Conservation (phyloP, 768 basidiomycete species). For the Auricularia heimuer region DNA sequence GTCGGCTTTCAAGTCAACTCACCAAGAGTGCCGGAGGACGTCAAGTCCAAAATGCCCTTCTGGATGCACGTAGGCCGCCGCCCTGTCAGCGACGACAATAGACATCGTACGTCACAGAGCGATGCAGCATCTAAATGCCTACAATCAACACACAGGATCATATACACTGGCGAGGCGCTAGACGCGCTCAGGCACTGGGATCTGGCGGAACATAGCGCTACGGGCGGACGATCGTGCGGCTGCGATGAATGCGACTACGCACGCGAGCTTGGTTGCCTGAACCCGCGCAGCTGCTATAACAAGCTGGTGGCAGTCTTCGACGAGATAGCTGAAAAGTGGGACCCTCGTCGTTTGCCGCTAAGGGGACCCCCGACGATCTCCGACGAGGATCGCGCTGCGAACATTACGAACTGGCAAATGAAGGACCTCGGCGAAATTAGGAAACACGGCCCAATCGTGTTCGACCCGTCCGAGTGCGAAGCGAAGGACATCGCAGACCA, state of each 20-base stretch:
- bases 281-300: neutral
- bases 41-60: neutral
- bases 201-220: neutral
- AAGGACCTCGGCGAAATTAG: no score
- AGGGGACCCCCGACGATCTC: no score
- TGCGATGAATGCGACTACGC: neutral
- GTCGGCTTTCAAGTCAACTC: neutral
- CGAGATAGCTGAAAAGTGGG: neutral
- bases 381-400: no score
- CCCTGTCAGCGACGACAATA: neutral
- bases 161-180: neutral
- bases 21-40: neutral
- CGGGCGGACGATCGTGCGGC: neutral
- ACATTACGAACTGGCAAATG: no score
- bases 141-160: neutral
- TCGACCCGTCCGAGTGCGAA: no score
- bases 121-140: neutral
- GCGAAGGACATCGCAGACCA: no score
- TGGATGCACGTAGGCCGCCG: neutral
- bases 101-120: neutral
- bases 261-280: neutral
- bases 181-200: conserved; percentile 16
- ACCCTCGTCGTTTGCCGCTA: conserved; percentile 11
- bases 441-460: no score
- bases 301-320: neutral